These are phyloP conservation scores for Arachis stenosperma DNA, from an alignment of 306 rosid genomes.

Conservation along the genomic window DNA sequence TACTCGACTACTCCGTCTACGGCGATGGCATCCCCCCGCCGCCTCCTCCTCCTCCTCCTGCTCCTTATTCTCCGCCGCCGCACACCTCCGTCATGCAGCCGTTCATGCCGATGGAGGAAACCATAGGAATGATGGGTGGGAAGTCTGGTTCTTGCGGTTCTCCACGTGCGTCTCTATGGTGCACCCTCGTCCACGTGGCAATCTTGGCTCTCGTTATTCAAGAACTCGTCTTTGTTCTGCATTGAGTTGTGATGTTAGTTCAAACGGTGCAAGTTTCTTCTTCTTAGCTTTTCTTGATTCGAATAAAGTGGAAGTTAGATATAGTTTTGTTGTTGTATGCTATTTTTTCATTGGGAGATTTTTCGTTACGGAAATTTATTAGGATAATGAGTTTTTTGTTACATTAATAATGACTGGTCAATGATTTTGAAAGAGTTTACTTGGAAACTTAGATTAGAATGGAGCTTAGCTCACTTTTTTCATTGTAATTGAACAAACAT, in stretches of 20 bases:
- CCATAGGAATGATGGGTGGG: neutral
- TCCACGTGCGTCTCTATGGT: neutral
- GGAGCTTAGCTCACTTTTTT: neutral
- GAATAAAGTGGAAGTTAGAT: neutral
- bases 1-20: slow-evolving; percentile 58
- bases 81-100: neutral
- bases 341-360: too few species aligned
- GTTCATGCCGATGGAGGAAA: neutral
- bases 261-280: neutral
- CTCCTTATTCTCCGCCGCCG: neutral
- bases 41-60: neutral
- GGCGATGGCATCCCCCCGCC: slow-evolving; percentile 32
- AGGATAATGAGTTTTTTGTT: too few species aligned
- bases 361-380: too few species aligned
- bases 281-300: neutral
- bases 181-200: neutral
- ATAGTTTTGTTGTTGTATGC: neutral
- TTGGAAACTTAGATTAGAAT: too few species aligned
- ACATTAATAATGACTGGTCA: too few species aligned
- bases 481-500: slow-evolving; percentile 1
- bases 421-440: too few species aligned
- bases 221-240: neutral
- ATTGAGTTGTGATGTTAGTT: neutral
- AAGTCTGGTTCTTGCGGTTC: neutral
- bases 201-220: neutral